These are phyloP conservation scores for Calonectria montana DNA, from an alignment of 2,329 filamentous ascomycete species.

Conservation along the genomic window DNA sequence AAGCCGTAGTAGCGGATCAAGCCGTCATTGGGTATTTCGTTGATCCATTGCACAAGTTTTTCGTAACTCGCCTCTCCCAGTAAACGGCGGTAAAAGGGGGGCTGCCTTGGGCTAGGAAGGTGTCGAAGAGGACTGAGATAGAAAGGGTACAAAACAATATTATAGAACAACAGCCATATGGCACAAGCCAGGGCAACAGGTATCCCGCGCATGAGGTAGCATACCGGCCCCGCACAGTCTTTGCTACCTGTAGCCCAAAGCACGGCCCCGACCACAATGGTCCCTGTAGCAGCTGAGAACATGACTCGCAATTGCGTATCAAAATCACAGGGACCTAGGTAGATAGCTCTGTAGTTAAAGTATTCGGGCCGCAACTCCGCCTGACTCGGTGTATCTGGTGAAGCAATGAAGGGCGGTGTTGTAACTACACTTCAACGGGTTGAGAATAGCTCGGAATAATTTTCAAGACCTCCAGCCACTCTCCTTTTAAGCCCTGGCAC, in stretches of 20 bases:
- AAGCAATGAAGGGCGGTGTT: not conserved
- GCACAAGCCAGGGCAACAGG: slow-evolving; percentile 63
- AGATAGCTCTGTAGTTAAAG: not conserved
- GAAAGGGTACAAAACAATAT: slow-evolving; percentile 22
- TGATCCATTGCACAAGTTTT: slow-evolving; percentile 23
- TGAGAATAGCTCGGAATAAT: not conserved
- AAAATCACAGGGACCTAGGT: not conserved
- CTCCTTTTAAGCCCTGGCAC: not conserved
- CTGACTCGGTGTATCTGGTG: not conserved
- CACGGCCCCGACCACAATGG: slow-evolving; percentile 7
- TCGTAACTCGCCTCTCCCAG: slow-evolving; percentile 19
- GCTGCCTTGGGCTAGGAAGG: slow-evolving; percentile 21
- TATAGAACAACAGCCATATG: slow-evolving; percentile 47
- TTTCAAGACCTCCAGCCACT: not conserved
- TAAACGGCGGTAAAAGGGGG: slow-evolving; percentile 7
- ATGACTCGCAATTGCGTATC: not conserved
- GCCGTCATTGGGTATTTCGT: slow-evolving; percentile 20
- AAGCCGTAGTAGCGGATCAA: slow-evolving; percentile 21
- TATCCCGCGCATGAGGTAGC: slow-evolving; percentile 66
- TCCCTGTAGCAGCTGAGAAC: slow-evolving; percentile 8
- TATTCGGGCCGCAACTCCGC: not conserved
- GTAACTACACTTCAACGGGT: not conserved
- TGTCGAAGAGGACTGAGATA: slow-evolving; percentile 28
- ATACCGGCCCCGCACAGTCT: slow-evolving; percentile 60
- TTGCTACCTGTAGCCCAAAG: slow-evolving; percentile 39